Percentiles rank a stretch among this genome's conserved stretches.
Conservation (phyloP, 306 rosid genomes). For the Sicyos baderoa region DNA sequence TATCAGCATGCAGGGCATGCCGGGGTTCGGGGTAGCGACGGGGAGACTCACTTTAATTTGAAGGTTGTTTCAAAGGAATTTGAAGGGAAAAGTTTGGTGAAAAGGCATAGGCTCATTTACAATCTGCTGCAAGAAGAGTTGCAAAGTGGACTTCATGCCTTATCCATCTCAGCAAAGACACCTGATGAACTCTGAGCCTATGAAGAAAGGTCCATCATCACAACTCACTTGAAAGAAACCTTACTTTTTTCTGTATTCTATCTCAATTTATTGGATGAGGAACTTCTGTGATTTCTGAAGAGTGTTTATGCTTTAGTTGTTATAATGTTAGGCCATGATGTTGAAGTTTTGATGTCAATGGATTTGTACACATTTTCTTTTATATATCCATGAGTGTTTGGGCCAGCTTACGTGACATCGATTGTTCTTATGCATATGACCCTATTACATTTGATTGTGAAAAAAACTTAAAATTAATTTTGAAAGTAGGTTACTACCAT, state of each 20-base stretch:
- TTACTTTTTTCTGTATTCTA: slow-evolving; percentile 13
- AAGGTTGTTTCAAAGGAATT: slow-evolving; percentile 43
- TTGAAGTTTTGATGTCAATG: background rate
- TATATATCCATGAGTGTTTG: too few species aligned
- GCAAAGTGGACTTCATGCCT: slow-evolving; percentile 66
- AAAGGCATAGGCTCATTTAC: slow-evolving; percentile 78
- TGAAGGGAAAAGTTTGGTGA: slow-evolving; percentile 41
- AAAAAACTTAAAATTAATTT: too few species aligned
- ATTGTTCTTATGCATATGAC: too few species aligned
- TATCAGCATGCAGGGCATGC: slow-evolving; percentile 85
- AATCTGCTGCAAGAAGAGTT: slow-evolving; percentile 63
- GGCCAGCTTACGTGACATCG: too few species aligned
- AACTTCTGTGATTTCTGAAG: background rate
- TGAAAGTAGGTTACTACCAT: too few species aligned
- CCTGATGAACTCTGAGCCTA: slow-evolving; percentile 39
- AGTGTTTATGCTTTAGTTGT: background rate
- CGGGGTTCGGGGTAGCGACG: slow-evolving; percentile 58
- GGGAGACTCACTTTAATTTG: slow-evolving; percentile 82
- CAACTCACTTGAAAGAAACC: slow-evolving; percentile 23
- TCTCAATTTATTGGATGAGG: background rate
- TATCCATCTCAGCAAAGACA: slow-evolving; percentile 74
- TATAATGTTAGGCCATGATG: background rate
- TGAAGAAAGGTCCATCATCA: slow-evolving; percentile 13
- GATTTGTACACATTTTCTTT: background rate
- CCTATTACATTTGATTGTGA: too few species aligned